Evolutionary conservation across 108 stramenopile genomes (phyloP), one percentile per base, ranked within the genome.

Genomic region (Cyclotella choctawhatcheeana): DNA sequence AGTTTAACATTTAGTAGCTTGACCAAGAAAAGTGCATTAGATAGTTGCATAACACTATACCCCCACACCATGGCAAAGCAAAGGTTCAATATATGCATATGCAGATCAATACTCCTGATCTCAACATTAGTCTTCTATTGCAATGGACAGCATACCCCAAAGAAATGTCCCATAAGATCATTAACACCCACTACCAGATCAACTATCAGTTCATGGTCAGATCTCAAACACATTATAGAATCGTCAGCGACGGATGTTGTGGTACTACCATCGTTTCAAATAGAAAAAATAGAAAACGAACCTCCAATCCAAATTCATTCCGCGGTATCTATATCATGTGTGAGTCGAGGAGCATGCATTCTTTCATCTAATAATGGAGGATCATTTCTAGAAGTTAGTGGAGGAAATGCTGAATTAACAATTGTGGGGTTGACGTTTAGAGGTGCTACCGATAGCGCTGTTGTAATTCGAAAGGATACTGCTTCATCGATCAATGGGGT

Each of bases 231-330:
- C 4, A 3, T 63, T 5, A 22, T 63, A 22, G 62, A 63, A n/a
- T n/a, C n/a, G 24, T 10, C 62, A 45, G 8, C 26, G 6, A 26
- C 62, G 5, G 18, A 13, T 22, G 62, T 45, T 4, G 8, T 63
- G 8, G 62, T 63, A 4, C 62, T 63, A 25, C 62, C 62, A 16
- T 63, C 62, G 6, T 63, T 63, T 45, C 40, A 63, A 63, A 43
- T 63, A 25, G 13, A n/a, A 7, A 63, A 63, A 25, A 22, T 21
- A 10, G n/a, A 2, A 2, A 2, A 5, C 2, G 62, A 63, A 14
- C 12, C 6, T 20, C 44, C 62, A 7, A 45, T 45, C n/a, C 2
- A 25, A 45, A 3, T 63, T 13, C 44, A 45, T 26, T 45, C 40
- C 27, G 7, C 62, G 1, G 3, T 63, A 44, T 4, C n/a, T 10